phyloP scores from a whole-genome alignment of 192 early-diverging fungal species.

The Chytriomyces sp. region DNA sequence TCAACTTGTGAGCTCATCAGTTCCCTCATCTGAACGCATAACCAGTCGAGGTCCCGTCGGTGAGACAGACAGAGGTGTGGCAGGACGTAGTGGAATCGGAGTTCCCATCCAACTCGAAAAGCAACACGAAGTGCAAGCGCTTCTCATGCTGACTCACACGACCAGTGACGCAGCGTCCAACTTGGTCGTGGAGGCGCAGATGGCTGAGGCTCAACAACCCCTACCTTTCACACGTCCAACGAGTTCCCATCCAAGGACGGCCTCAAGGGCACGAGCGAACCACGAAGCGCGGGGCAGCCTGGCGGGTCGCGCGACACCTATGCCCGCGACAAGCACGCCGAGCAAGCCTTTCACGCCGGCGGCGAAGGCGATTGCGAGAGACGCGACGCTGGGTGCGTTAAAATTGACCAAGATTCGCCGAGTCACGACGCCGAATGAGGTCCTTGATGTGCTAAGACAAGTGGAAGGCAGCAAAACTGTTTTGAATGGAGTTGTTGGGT shows the following conservation, averaged over 20 bases:
- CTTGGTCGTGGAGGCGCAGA: background rate
- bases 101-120: slow-evolving; percentile 14
- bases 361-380: slow-evolving; percentile 18
- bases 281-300: background rate
- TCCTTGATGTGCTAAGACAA: slow-evolving; percentile 18
- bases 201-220: background rate
- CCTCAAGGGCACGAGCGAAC: background rate
- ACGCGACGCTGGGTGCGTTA: slow-evolving; percentile 5
- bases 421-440: slow-evolving; percentile 28
- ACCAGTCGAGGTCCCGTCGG: background rate
- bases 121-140: slow-evolving; percentile 9
- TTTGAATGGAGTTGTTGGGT: slow-evolving; percentile 9
- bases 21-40: background rate
- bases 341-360: slow-evolving; percentile 6
- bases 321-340: slow-evolving; percentile 15
- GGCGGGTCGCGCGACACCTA: background rate
- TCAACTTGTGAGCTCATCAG: background rate
- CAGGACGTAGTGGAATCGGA: background rate
- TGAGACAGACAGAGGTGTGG: background rate
- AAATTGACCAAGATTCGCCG: background rate
- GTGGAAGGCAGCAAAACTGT: slow-evolving; percentile 17
- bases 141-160: slow-evolving; percentile 24
- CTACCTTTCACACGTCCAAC: no score
- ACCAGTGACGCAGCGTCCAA: slow-evolving; percentile 25
- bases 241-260: no score